These are phyloP conservation scores for Abrus precatorius DNA, from an alignment of 306 rosid genomes.

Conservation along the genomic window DNA sequence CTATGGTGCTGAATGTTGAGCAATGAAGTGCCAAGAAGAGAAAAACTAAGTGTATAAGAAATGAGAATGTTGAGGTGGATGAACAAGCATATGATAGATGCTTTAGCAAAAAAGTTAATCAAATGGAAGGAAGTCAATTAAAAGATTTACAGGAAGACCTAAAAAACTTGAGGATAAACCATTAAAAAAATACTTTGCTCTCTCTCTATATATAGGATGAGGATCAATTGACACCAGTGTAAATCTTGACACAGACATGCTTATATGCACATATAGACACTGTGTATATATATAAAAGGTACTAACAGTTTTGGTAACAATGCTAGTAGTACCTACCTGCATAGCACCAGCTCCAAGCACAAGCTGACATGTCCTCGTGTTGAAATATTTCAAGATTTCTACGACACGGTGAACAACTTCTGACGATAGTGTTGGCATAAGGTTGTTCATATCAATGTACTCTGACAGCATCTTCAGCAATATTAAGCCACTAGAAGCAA, in stretches of 20 bases:
- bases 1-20: constrained; percentile 11
- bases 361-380: constrained; percentile 98
- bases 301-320: constrained; percentile 27
- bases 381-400: constrained; percentile 92
- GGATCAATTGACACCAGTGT: background rate
- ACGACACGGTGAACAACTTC: constrained; percentile 97
- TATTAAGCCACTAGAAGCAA: constrained; percentile 86
- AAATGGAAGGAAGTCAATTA: background rate
- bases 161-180: constrained; percentile 6
- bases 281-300: constrained; percentile 17
- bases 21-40: background rate
- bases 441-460: constrained; percentile 88
- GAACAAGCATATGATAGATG: background rate
- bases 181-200: background rate
- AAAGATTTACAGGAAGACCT: constrained; percentile 11
- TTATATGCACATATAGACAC: constrained; percentile 2
- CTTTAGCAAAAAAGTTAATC: background rate
- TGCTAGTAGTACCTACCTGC: constrained; percentile 91
- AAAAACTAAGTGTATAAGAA: background rate
- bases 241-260: background rate
- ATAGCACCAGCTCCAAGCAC: constrained; percentile 99
- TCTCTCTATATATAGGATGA: background rate
- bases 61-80: constrained; percentile 3
- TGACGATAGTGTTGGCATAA: constrained; percentile 82
- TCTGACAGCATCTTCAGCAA: constrained; percentile 97